Conservation (phyloP, 2,329 filamentous ascomycete genomes). For the Apiospora malaysiana region DNA sequence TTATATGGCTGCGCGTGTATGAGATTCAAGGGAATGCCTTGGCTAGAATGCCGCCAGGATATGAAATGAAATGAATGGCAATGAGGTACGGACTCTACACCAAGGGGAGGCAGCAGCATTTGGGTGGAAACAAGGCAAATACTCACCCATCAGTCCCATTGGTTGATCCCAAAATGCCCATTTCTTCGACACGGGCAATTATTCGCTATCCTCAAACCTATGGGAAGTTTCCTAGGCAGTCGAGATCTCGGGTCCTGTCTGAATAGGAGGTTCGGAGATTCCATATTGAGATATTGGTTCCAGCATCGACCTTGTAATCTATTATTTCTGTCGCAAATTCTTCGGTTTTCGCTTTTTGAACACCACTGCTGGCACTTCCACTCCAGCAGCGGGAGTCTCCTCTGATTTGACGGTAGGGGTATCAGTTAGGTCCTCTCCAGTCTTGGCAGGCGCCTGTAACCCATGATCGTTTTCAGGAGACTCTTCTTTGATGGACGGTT, state of each 20-base stretch:
- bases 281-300: neutral
- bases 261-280: neutral
- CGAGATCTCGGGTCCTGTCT: neutral
- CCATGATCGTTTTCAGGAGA: conserved; percentile 34
- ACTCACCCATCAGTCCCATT: conserved; percentile 1
- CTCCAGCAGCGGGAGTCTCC: conserved; percentile 27
- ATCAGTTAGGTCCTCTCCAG: conserved; percentile 35
- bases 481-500: conserved; percentile 50
- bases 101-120: neutral
- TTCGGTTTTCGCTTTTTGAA: conserved; percentile 84
- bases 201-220: conserved; percentile 6
- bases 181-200: neutral
- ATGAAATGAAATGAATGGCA: neutral
- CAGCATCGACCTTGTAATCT: neutral
- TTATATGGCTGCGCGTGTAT: neutral
- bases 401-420: conserved; percentile 30
- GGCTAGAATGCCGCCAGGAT: neutral
- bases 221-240: neutral
- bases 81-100: neutral
- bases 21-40: neutral
- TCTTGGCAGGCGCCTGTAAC: conserved; percentile 34
- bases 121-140: neutral
- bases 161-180: neutral
- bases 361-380: conserved; percentile 56
- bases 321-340: conserved; percentile 64